Evolutionary conservation across 192 early-diverging fungal genomes (phyloP), one percentile per base, ranked within the genome.

Genomic region (Gamsiella multidivaricata): DNA sequence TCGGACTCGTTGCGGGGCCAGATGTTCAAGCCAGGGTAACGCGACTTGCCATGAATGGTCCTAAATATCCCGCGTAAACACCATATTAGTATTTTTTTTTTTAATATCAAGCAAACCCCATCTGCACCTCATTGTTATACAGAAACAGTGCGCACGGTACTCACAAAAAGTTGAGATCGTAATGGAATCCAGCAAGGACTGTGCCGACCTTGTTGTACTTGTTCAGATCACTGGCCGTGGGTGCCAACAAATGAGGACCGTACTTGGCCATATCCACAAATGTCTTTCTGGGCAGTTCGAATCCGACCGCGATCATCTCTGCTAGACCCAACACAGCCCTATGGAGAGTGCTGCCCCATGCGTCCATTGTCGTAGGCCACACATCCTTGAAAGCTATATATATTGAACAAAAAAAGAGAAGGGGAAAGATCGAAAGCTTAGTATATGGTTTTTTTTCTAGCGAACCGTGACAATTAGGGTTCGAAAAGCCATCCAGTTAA

Each of bases 31-130:
- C 91, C 91, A 22, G 91, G 89, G 82, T 84, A 92, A 37, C 91
- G 86, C 2, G 88, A 90, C 81, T 90, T 90, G 45, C 91, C 91
- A 76, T 92, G 91, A 65, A 92, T 90, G 20, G 91, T 89, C 59
- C 81, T 82, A 52, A 14, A 37, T 61, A 45, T 47, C 2, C 23
- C 2, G 5, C 7, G 7, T 26, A 23, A 59, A 41, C 22, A 36
- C n/a, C n/a, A n/a, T n/a, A n/a, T n/a, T n/a, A n/a, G n/a, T n/a
- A n/a, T n/a, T n/a, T n/a, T n/a, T n/a, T n/a, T n/a, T n/a, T 41
- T 22, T 3, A 32, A 43, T 15, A 18, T 26, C 18, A 39, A 20
- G 4, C n/a, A 12, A 69, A 18, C 23, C 12, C 9, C 9, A 12
- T 50, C 0, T 33, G n/a, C n/a, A n/a, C n/a, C n/a, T n/a, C n/a